These are phyloP conservation scores for Calocera viscosa DNA, from an alignment of 768 basidiomycete species.

Conservation along the genomic window DNA sequence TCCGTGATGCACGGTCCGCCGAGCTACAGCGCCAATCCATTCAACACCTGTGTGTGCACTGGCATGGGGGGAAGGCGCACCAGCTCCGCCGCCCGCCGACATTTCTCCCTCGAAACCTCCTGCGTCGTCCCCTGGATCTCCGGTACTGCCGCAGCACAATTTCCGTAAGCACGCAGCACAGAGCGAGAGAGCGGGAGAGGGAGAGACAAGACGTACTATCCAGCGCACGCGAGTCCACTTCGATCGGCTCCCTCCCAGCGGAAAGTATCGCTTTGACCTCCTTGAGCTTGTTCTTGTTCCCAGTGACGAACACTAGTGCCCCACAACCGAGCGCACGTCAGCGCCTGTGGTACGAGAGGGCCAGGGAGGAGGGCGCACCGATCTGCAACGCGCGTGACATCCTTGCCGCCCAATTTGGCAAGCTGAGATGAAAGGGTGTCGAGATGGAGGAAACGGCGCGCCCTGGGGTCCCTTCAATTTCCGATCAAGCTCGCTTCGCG, in stretches of 20 bases:
- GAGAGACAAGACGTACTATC: conserved; percentile 77
- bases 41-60: no score
- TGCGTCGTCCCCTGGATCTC: conserved; percentile 89
- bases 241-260: conserved; percentile 48
- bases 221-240: conserved; percentile 63
- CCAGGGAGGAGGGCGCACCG: background rate
- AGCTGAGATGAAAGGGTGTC: no score
- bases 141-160: conserved; percentile 60
- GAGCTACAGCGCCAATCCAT: conserved; percentile 26
- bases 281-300: conserved; percentile 81
- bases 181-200: background rate
- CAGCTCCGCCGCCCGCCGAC: conserved; percentile 67
- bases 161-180: background rate
- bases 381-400: background rate
- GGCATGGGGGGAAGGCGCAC: conserved; percentile 32
- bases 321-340: background rate
- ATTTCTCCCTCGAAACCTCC: conserved; percentile 82
- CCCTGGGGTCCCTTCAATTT: no score
- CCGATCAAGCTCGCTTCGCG: no score
- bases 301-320: conserved; percentile 74
- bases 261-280: conserved; percentile 79
- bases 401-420: no score
- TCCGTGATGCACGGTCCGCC: conserved; percentile 61
- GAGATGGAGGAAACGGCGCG: no score
- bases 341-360: background rate